phyloP scores from a whole-genome alignment of 2,329 filamentous ascomycete genomes.

The Fusarium fujikuroi region DNA sequence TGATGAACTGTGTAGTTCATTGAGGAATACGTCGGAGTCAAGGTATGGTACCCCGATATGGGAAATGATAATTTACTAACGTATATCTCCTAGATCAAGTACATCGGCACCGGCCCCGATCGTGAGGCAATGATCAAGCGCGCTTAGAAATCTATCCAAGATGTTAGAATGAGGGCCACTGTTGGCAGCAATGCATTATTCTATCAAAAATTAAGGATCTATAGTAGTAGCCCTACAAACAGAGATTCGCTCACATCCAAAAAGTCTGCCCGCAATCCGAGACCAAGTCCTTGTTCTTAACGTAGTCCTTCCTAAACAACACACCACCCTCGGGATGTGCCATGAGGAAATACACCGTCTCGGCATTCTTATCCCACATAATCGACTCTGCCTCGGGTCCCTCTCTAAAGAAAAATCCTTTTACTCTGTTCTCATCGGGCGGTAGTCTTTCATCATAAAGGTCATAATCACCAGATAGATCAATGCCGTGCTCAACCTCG shows the following conservation, averaged over 20 bases:
- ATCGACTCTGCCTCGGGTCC: neutral
- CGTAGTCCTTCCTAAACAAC: neutral
- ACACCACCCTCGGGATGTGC: neutral
- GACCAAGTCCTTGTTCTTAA: neutral
- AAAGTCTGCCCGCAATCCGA: neutral
- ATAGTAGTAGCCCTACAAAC: neutral
- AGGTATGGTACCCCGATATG: rapidly evolving
- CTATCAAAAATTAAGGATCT: neutral
- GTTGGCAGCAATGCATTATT: neutral
- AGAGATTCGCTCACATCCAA: neutral
- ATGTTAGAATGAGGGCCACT: neutral
- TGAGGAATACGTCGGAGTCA: neutral
- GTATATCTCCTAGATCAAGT: neutral
- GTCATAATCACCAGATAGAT: slow-evolving; percentile 34
- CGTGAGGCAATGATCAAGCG: slow-evolving; percentile 70
- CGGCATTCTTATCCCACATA: neutral
- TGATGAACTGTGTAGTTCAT: neutral
- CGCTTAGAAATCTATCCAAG: neutral
- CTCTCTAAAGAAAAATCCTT: slow-evolving; percentile 25
- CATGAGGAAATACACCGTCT: neutral
- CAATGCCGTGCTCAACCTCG: slow-evolving; percentile 53
- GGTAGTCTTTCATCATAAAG: slow-evolving; percentile 10
- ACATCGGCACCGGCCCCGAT: slow-evolving; percentile 56
- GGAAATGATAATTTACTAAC: neutral
- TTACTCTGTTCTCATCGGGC: slow-evolving; percentile 29